phyloP scores from a whole-genome alignment of 805 yeast species.

The Pichia paraexigua region DNA sequence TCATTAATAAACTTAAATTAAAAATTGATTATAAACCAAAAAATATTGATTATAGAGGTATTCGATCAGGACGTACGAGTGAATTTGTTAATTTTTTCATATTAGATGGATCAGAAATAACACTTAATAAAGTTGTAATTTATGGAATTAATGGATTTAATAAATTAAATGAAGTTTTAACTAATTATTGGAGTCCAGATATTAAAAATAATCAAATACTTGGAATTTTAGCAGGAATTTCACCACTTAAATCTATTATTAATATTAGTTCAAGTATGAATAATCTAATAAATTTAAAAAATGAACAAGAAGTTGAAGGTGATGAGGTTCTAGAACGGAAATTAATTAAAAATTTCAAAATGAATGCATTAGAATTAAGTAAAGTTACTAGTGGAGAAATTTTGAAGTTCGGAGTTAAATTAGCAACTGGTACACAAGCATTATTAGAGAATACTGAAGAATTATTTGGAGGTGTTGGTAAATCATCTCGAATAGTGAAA shows the following conservation, averaged over 20 bases:
- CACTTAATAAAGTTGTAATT: conserved; percentile 49
- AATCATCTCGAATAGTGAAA: conserved; percentile 30
- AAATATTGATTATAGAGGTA: conserved; percentile 74
- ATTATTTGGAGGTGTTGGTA: conserved; percentile 66
- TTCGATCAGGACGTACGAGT: conserved; percentile 76
- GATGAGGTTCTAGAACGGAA: conserved; percentile 46
- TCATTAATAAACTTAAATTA: conserved; percentile 49
- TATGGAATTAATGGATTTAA: conserved; percentile 76
- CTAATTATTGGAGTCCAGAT: conserved; percentile 82
- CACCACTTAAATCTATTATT: conserved; percentile 71
- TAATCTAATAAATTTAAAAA: conserved; percentile 44
- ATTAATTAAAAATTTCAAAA: conserved; percentile 58
- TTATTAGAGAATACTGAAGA: conserved; percentile 75
- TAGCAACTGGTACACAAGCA: conserved; percentile 84
- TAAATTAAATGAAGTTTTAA: conserved; percentile 45
- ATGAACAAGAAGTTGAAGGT: conserved; percentile 24
- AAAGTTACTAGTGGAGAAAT: conserved; percentile 74
- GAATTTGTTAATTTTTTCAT: conserved; percentile 86
- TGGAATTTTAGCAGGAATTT: conserved; percentile 76
- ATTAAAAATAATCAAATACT: conserved; percentile 72
- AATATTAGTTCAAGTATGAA: conserved; percentile 73
- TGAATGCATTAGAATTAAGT: conserved; percentile 67
- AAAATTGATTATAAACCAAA: conserved; percentile 89
- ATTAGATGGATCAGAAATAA: conserved; percentile 75
- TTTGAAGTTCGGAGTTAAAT: conserved; percentile 70